Conservation (phyloP, 2,329 filamentous ascomycete genomes). For the Drechslerella stenobrocha region DNA sequence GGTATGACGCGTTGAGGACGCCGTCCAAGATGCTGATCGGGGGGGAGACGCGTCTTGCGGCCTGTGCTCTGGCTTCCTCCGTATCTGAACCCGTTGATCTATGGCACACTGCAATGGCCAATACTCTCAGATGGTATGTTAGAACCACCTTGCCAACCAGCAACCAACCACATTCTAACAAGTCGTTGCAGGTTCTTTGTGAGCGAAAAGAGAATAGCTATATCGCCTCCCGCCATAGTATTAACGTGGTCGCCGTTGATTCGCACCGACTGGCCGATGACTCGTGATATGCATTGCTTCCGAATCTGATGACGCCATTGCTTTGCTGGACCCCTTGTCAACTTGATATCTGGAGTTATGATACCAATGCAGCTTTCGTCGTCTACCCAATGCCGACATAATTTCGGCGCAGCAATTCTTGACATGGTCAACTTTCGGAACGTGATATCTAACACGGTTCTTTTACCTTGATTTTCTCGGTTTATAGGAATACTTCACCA, state of each 20-base stretch:
- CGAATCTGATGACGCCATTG: no score
- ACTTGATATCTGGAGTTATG: conserved; percentile 28
- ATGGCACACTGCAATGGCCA: conserved; percentile 9
- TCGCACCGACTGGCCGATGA: conserved; percentile 20
- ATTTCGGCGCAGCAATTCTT: conserved; percentile 21
- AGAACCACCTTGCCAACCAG: not conserved
- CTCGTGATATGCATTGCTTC: conserved; percentile 9
- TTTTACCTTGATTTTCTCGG: conserved; percentile 57
- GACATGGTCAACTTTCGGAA: conserved; percentile 51
- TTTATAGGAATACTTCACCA: conserved; percentile 90
- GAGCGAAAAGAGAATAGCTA: conserved; percentile 9
- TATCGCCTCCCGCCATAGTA: conserved; percentile 6
- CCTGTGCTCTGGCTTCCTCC: not conserved
- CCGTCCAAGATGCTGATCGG: not conserved
- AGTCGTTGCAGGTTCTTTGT: not conserved
- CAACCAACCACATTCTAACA: not conserved
- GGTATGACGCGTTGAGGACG: conserved; percentile 10
- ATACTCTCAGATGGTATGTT: conserved; percentile 22
- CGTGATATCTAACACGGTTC: conserved; percentile 64
- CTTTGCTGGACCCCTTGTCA: conserved; percentile 1
- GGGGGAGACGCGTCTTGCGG: conserved; percentile 3
- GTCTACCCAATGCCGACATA: conserved; percentile 16
- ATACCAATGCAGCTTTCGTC: conserved; percentile 30
- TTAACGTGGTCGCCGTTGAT: conserved; percentile 13
- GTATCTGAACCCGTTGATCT: conserved; percentile 13